A percentile compares a stretch with the other conserved stretches of the same genome.
Evolutionary conservation across 73 alveolate species (phyloP).

Genomic region (Paramecium octaurelia): DNA sequence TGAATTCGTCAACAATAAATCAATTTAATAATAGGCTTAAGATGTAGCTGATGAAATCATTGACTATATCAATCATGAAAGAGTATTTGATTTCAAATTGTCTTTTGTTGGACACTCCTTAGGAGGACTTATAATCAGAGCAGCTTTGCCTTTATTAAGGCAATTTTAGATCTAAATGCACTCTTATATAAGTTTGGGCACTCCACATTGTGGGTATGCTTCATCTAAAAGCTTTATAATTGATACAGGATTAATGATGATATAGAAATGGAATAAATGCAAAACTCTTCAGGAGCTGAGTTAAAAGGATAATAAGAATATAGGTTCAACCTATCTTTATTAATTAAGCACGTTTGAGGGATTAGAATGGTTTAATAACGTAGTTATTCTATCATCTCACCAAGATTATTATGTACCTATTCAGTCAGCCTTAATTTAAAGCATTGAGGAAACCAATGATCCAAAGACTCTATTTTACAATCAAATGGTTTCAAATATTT

Average conservation of each 20-base stretch:
- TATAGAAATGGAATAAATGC: conserved; percentile 77
- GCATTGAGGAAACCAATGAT: conserved; percentile 64
- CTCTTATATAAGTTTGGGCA: conserved; percentile 73
- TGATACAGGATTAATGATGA: conserved; percentile 84
- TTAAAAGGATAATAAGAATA: conserved; percentile 72
- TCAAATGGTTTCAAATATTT: conserved; percentile 69
- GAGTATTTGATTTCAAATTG: conserved; percentile 68
- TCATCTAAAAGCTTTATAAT: conserved; percentile 69
- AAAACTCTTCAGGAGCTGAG: conserved; percentile 71
- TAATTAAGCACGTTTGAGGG: conserved; percentile 74
- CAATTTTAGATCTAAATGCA: conserved; percentile 70
- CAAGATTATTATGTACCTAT: conserved; percentile 82
- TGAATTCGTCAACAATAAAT: conserved; percentile 73
- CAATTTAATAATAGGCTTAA: conserved; percentile 73
- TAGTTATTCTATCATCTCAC: conserved; percentile 64
- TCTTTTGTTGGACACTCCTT: conserved; percentile 85
- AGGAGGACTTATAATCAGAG: conserved; percentile 83
- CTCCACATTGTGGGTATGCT: conserved; percentile 87
- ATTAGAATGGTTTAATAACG: conserved; percentile 80
- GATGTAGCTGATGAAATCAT: conserved; percentile 76
- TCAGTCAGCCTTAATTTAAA: conserved; percentile 71
- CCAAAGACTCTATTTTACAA: conserved; percentile 56
- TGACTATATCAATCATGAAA: conserved; percentile 65
- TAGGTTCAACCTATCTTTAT: conserved; percentile 70
- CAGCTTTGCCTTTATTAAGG: conserved; percentile 76